A percentile compares a stretch with the other conserved stretches of the same genome.
Evolutionary conservation across 2,329 filamentous ascomycete genomes (phyloP).

Genomic region (Tolypocladium tundrense): DNA sequence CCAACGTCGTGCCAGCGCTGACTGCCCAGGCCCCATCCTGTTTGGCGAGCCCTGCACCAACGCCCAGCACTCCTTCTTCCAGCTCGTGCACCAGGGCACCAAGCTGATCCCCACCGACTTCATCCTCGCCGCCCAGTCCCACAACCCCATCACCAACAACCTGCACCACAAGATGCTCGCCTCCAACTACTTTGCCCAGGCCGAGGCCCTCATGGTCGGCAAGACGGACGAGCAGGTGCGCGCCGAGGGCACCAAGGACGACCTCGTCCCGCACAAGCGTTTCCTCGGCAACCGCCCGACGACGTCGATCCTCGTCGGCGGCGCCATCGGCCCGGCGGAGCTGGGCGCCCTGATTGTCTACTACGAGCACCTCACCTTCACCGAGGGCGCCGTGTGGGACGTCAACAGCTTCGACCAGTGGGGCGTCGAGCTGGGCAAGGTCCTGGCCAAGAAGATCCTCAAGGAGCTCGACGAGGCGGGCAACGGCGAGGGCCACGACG

Average conservation of each 20-base stretch:
- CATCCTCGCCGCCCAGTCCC: constrained; percentile 89
- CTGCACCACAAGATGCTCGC: constrained; percentile 95
- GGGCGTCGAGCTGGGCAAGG: constrained; percentile 98
- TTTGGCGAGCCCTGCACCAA: constrained; percentile 99
- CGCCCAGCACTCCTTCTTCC: constrained; percentile 99
- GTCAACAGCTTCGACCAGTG: constrained; percentile 99
- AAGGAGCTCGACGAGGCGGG: constrained; percentile 73
- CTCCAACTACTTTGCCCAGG: constrained; percentile 84
- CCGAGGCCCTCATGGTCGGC: constrained; percentile 83
- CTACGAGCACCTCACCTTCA: constrained; percentile 98
- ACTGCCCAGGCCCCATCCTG: constrained; percentile 58
- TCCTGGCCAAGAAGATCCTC: constrained; percentile 84
- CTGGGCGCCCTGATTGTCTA: constrained; percentile 94
- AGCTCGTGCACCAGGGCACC: constrained; percentile 96
- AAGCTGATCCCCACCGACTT: constrained; percentile 98
- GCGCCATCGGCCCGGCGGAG: constrained; percentile 87
- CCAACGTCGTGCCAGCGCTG: neutral
- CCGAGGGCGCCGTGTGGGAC: constrained; percentile 96
- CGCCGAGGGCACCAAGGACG: constrained; percentile 60
- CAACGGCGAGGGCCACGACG: constrained; percentile 65
- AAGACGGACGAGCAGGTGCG: constrained; percentile 75
- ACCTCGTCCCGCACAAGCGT: constrained; percentile 93
- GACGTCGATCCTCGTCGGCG: constrained; percentile 81
- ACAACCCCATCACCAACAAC: constrained; percentile 89
- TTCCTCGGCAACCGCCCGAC: constrained; percentile 97